Evolutionary conservation across 352 stramenopile species (phyloP), one percentile per base, ranked within the genome.

Genomic region (Elongisporangium undulatum): DNA sequence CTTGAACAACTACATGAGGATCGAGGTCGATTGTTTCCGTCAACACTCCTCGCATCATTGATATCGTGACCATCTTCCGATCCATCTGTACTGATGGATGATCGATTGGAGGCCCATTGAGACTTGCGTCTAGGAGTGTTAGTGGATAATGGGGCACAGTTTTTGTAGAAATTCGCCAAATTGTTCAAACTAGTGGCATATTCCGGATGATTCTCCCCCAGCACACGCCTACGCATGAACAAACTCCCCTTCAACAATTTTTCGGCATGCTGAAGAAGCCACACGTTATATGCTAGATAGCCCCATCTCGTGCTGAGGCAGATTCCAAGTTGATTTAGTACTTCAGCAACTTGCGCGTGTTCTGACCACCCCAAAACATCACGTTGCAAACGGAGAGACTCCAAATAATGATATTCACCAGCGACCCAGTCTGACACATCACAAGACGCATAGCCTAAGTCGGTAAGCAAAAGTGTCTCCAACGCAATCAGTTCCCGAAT

Each of bases 111-210:
- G 54, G 45, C 19, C 20, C 41, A 51, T 17, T 24, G 24, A 24
- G 52, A 57, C 56, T 72, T 74, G 45, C 56, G 26, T 7, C 15
- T 59, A 34, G 29, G 56, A 4, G 16, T 12, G 12, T 34, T 13
- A 29, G 17, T 3, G n/a, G 57, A 60, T 21, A 66, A 60, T 34
- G 71, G 34, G 12, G 67, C 67, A 20, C 64, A 92, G 59, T 89
- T 84, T 56, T 89, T 89, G 71, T 94, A 94, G 54, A 94, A 94
- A 53, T 94, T 94, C 38, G 80, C 85, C 17, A 94, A 65, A 51
- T 92, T 94, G 63, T 94, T 94, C 39, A 94, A 56, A 59, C 82
- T 92, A 10, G 85, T 90, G 12, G 85, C 85, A 59, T 90, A 94
- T 59, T 94, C 85, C 0, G 82, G 79, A 34, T 94, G 85, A 19